These are phyloP conservation scores for Cercophora newfieldiana DNA, from an alignment of 495 filamentous ascomycete species.

Conservation along the genomic window DNA sequence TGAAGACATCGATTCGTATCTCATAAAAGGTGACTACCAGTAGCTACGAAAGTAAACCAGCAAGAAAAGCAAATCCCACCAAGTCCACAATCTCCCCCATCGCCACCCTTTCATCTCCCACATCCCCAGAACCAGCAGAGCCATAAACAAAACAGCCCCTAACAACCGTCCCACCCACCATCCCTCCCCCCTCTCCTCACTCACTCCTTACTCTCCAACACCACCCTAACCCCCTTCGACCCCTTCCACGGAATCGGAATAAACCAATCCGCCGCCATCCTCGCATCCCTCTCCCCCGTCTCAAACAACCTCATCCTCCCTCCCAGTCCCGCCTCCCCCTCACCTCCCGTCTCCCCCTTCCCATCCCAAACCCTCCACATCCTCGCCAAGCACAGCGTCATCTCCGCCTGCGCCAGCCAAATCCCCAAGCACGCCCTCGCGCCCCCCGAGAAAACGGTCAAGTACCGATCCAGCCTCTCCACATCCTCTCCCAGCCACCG, in stretches of 20 bases:
- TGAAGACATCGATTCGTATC: too few relatives aligned
- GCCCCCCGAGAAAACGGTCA: constrained; percentile 16
- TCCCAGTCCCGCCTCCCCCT: constrained; percentile 8
- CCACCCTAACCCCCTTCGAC: constrained; percentile 15
- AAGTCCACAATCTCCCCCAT: too few relatives aligned
- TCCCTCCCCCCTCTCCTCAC: not conserved
- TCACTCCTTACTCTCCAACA: constrained; percentile 11
- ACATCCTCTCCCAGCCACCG: constrained; percentile 44
- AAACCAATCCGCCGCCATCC: constrained; percentile 28
- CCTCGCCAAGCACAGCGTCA: constrained; percentile 18
- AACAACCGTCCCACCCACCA: too few relatives aligned
- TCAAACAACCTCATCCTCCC: constrained; percentile 20
- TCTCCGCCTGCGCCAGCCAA: constrained; percentile 18
- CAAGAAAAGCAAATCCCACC: too few relatives aligned
- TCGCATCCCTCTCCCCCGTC: constrained; percentile 19
- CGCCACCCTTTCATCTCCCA: too few relatives aligned
- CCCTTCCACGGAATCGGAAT: constrained; percentile 26
- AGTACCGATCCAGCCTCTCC: constrained; percentile 3
- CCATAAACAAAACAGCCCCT: too few relatives aligned
- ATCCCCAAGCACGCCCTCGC: constrained; percentile 14
- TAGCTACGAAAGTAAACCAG: too few relatives aligned
- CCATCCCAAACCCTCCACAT: constrained; percentile 23
- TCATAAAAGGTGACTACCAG: too few relatives aligned
- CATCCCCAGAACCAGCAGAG: too few relatives aligned
- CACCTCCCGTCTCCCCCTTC: constrained; percentile 4